These are phyloP conservation scores for Ceratobasidium sp. DNA, from an alignment of 1,284 basidiomycete genomes.

Conservation along the genomic window DNA sequence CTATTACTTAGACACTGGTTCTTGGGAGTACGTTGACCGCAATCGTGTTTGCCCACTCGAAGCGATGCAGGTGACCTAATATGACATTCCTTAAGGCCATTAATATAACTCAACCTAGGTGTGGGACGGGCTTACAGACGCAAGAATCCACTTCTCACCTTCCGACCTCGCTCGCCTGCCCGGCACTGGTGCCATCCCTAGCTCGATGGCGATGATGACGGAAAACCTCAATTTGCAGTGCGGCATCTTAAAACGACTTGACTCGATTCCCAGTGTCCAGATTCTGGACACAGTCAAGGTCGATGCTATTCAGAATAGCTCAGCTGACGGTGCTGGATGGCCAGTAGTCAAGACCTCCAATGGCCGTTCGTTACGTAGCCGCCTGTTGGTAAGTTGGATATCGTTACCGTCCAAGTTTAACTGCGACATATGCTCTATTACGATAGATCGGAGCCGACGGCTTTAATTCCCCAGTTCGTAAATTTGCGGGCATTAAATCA, in stretches of 20 bases:
- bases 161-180: conserved; percentile 55
- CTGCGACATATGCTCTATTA: conserved; percentile 38
- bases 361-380: conserved; percentile 65
- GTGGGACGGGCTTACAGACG: conserved; percentile 87
- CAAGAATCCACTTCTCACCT: conserved; percentile 75
- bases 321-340: conserved; percentile 64
- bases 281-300: conserved; percentile 75
- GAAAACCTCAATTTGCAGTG: conserved; percentile 86
- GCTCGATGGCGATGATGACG: conserved; percentile 77
- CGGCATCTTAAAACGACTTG: conserved; percentile 69
- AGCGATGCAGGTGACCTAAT: conserved; percentile 77
- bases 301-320: conserved; percentile 59
- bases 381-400: conserved; percentile 66
- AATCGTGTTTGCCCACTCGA: conserved; percentile 73
- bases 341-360: conserved; percentile 75
- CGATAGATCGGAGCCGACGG: conserved; percentile 93
- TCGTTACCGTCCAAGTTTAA: background rate
- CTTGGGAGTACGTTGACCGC: conserved; percentile 80
- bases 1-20: conserved; percentile 68
- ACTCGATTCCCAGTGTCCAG: conserved; percentile 54
- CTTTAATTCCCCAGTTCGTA: conserved; percentile 89
- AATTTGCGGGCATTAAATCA: conserved; percentile 84
- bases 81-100: background rate
- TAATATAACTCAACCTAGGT: conserved; percentile 57
- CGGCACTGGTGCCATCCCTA: conserved; percentile 9